Evolutionary conservation across 805 yeast genomes (phyloP).

Genomic region (Candida alai): DNA sequence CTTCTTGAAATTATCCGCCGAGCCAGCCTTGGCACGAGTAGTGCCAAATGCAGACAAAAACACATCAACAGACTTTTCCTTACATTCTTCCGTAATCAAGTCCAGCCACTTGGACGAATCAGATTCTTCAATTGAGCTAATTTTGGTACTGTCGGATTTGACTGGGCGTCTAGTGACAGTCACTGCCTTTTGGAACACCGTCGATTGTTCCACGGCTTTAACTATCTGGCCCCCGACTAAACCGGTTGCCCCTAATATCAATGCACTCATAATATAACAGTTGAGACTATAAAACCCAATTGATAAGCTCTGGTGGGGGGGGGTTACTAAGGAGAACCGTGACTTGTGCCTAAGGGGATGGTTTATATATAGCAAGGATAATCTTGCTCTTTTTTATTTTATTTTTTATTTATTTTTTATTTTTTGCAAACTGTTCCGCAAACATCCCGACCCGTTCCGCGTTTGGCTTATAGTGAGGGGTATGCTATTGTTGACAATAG

Average conservation of each 20-base stretch:
- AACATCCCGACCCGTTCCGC: too few species aligned
- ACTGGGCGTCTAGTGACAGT: conserved; percentile 16
- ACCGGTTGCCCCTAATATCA: conserved; percentile 71
- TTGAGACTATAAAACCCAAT: too few species aligned
- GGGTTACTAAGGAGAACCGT: too few species aligned
- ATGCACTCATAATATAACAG: conserved; percentile 16
- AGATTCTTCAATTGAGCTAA: conserved; percentile 38
- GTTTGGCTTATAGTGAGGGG: too few species aligned
- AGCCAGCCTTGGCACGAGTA: conserved; percentile 68
- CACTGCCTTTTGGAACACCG: conserved; percentile 7
- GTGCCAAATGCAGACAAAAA: conserved; percentile 74
- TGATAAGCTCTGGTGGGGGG: too few species aligned
- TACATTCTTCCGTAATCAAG: conserved; percentile 21
- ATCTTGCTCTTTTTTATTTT: too few species aligned
- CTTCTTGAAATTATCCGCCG: conserved; percentile 60
- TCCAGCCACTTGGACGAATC: conserved; percentile 52
- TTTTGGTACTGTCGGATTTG: conserved; percentile 21
- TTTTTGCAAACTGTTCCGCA: too few species aligned
- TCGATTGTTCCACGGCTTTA: conserved; percentile 36
- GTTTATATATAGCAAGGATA: not conserved
- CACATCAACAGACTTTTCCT: conserved; percentile 14
- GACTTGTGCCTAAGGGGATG: not conserved
- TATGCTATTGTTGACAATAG: too few species aligned
- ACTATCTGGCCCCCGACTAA: conserved; percentile 63
- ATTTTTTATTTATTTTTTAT: too few species aligned